Evolutionary conservation across 225 moss, liverwort and hornwort genomes (phyloP).

Genomic region (Rhytidiadelphus loreus): DNA sequence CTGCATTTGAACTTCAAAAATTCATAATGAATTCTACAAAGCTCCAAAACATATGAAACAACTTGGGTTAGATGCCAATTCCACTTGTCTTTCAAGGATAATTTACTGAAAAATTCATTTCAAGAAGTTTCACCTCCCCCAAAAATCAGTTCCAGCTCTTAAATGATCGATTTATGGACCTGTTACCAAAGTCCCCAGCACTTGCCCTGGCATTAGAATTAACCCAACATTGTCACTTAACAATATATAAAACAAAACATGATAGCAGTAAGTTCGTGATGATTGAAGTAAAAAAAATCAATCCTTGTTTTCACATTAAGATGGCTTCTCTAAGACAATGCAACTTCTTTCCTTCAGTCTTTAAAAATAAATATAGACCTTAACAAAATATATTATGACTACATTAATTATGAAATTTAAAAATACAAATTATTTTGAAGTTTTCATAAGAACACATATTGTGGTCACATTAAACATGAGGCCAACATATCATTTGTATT

Average conservation of each 20-base stretch:
- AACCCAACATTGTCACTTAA: not conserved
- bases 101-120: no score
- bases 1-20: no score
- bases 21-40: no score
- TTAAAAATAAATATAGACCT: not conserved
- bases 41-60: no score
- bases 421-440: not conserved
- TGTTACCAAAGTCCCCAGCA: not conserved
- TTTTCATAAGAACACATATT: not conserved
- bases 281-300: not conserved
- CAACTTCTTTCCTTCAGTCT: not conserved
- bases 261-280: not conserved
- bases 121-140: no score
- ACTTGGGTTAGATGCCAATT: no score
- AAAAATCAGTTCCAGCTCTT: no score
- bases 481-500: not conserved
- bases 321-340: not conserved
- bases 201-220: not conserved
- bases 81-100: no score
- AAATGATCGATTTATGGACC: no score
- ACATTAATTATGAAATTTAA: not conserved
- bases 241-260: not conserved
- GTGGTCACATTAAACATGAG: not conserved
- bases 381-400: not conserved
- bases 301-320: not conserved